Percentiles rank a stretch among this genome's conserved stretches.
phyloP scores from a whole-genome alignment of 2,329 filamentous ascomycete species.

The Trichoderma koningiopsis region DNA sequence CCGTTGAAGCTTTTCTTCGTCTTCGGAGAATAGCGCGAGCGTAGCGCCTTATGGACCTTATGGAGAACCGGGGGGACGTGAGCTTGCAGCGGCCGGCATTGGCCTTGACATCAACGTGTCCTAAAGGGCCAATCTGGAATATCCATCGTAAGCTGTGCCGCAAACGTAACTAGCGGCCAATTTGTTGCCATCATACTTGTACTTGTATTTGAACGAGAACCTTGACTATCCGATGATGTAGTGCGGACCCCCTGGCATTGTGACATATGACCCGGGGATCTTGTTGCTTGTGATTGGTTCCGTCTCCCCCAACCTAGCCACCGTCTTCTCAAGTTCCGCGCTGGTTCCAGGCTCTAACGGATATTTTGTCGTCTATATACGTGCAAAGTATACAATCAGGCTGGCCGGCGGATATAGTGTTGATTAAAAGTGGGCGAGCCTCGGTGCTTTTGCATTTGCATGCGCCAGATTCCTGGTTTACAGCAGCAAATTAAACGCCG shows the following conservation, averaged over 20 bases:
- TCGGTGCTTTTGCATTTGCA: not conserved
- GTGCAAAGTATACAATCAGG: not conserved
- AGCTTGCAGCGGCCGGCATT: slow-evolving; percentile 13
- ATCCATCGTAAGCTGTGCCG: slow-evolving; percentile 3
- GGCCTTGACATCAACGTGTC: slow-evolving; percentile 4
- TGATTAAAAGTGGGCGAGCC: slow-evolving; percentile 10
- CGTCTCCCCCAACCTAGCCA: not conserved
- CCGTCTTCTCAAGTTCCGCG: slow-evolving; percentile 1
- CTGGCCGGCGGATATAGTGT: slow-evolving; percentile 1
- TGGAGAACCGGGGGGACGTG: slow-evolving; percentile 9
- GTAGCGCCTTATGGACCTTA: slow-evolving; percentile 20
- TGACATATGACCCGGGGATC: slow-evolving; percentile 25
- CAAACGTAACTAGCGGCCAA: slow-evolving; percentile 3
- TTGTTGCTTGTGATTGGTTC: slow-evolving; percentile 17
- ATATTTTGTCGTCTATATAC: not conserved
- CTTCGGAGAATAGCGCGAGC: slow-evolving; percentile 21
- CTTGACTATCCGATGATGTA: not conserved
- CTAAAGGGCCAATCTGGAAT: slow-evolving; percentile 4
- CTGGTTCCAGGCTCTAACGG: slow-evolving; percentile 9
- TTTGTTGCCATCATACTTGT: not conserved
- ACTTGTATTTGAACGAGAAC: not conserved
- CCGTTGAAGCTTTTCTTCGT: slow-evolving; percentile 10
- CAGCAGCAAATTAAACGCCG: not conserved
- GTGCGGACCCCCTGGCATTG: slow-evolving; percentile 14
- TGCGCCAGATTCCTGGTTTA: not conserved